These are phyloP conservation scores for Pirum gemmata DNA, from an alignment of 78 protist genomes.

Conservation along the genomic window DNA sequence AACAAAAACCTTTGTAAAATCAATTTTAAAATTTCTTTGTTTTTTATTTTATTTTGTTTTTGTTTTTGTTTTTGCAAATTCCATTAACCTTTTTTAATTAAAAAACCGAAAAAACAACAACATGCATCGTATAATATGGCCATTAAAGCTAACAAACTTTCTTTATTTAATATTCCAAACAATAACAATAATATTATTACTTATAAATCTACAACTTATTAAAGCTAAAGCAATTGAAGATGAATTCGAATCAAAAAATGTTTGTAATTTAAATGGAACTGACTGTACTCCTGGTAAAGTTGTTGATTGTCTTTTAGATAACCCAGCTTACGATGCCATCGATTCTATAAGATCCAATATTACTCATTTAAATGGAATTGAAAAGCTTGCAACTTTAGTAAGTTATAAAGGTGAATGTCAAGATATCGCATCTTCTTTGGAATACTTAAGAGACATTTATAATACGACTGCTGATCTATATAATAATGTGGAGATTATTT, in stretches of 20 bases:
- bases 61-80: too few relatives aligned
- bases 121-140: too few relatives aligned
- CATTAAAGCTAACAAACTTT: too few relatives aligned
- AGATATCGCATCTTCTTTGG: not conserved
- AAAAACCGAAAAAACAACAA: too few relatives aligned
- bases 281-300: not conserved
- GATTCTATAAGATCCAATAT: not conserved
- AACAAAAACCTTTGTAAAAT: too few relatives aligned
- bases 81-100: too few relatives aligned
- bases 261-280: not conserved
- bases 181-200: not conserved
- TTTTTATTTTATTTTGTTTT: too few relatives aligned
- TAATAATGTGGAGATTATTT: not conserved
- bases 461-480: not conserved
- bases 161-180: not conserved
- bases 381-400: not conserved
- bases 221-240: not conserved
- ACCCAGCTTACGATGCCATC: slow-evolving; percentile 1
- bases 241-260: not conserved
- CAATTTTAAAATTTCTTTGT: too few relatives aligned
- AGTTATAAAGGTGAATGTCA: not conserved
- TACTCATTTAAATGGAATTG: not conserved
- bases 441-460: not conserved
- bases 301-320: not conserved
- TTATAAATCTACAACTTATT: not conserved